Base-by-base conservation (phyloP, 2,329 filamentous ascomycete species). In the Hypoxylon sp. region DNA sequence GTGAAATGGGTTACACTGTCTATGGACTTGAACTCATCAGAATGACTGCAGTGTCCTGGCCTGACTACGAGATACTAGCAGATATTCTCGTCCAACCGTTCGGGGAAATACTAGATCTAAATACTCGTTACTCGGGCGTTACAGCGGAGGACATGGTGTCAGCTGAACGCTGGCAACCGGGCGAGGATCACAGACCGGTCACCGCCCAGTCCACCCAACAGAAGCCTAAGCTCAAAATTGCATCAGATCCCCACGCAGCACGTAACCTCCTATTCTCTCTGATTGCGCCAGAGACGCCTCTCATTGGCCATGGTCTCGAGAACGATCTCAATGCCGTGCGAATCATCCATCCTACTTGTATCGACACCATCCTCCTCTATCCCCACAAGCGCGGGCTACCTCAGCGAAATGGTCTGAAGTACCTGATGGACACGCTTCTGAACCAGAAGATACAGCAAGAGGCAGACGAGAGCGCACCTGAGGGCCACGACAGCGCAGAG, bases 1-100 rank as follows among this genome's bases (percentile, higher is more conserved):
- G 96, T 75, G 96, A 99, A 78, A 99, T 99, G 96, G 93, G 93
- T 3, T 98, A 97, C 77, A 99, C 97, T 0, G 92, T 93, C 0
- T 80, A 91, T 54, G 96, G 97, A 0, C 83, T 98, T 71, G 96
- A 99, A 79, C 86, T 99, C 17, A 91, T 98, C 62, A 93, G 96
- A 7, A 80, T 99, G 2, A 98, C 96, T 0, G 94, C 93, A 4
- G 91, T 95, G 2, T 89, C 91, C 8, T 99, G 96, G 94, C 95
- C 95, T 0, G 83, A 86, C 7, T 92, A 93, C 19, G 87, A 90
- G 57, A 86, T 87, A 57, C 80, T 99, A 0, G 82, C 98, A 4
- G 96, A 99, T 76, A 86, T 97, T 0, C 86, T 98, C 0, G 94
- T 98, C 6, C 87, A 90, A 50, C 95, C 95, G 0, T 81, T 93